Percentiles rank a stretch among this genome's conserved stretches.
phyloP scores from a whole-genome alignment of 768 basidiomycete genomes.

The Melanogaster broomeanus region DNA sequence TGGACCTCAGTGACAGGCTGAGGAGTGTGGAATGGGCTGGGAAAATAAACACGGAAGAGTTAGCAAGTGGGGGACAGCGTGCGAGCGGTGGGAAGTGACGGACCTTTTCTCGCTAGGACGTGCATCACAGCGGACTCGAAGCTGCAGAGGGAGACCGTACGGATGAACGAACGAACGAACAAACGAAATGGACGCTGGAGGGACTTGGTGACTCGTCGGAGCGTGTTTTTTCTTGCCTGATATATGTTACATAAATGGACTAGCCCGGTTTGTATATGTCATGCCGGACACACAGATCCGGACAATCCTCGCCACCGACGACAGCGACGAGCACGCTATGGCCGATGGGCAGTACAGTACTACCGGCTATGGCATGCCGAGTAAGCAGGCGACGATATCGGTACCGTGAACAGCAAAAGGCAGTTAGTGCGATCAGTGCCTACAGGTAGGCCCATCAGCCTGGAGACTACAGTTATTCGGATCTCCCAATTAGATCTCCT shows the following conservation, averaged over 20 bases:
- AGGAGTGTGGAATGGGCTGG: slow-evolving; percentile 1
- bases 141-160: no score
- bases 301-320: no score
- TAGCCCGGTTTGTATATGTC: background rate
- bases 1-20: slow-evolving; percentile 5
- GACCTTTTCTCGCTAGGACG: background rate
- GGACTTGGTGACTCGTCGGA: no score
- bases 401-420: background rate
- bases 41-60: background rate
- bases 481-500: background rate
- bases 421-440: no score
- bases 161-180: background rate
- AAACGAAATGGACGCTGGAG: background rate
- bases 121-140: background rate
- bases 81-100: background rate
- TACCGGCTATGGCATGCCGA: background rate
- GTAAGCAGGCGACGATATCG: no score
- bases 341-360: background rate
- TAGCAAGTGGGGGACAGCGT: background rate
- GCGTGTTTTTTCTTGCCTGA: no score
- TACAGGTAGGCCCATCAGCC: no score
- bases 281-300: no score
- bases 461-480: background rate
- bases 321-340: background rate
- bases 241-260: background rate